These are phyloP conservation scores for Claviceps sp. DNA, from an alignment of 2,329 filamentous ascomycete species.

Conservation along the genomic window DNA sequence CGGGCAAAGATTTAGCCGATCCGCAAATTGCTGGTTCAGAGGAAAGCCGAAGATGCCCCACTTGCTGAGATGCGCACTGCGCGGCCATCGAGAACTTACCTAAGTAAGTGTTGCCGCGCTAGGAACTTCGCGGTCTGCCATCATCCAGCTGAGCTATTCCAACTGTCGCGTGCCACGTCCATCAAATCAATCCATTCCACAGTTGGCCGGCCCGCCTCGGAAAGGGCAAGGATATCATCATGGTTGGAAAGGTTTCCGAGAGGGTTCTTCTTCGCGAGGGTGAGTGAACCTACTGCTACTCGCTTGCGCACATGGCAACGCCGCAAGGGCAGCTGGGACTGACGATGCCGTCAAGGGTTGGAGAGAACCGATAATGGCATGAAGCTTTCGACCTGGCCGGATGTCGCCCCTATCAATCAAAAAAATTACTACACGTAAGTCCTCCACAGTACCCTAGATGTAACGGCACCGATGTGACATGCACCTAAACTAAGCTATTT, in stretches of 20 bases:
- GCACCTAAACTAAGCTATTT: conserved; percentile 7
- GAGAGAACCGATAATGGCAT: conserved; percentile 97
- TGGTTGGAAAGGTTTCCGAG: conserved; percentile 54
- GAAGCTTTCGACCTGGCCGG: conserved; percentile 88
- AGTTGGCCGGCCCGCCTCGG: neutral
- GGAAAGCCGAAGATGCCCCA: neutral
- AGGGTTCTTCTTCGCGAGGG: conserved; percentile 50
- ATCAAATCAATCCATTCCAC: neutral
- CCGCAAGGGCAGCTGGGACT: neutral
- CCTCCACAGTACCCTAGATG: neutral
- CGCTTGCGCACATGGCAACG: conserved; percentile 11
- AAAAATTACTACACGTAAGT: conserved; percentile 97
- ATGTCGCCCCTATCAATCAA: conserved; percentile 88
- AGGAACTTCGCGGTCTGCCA: conserved; percentile 2
- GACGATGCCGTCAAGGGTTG: conserved; percentile 46
- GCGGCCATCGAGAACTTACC: too few relatives aligned
- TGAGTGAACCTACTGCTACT: conserved; percentile 18
- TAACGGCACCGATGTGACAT: neutral
- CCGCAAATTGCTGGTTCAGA: neutral
- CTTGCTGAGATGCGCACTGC: neutral
- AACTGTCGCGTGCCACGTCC: neutral
- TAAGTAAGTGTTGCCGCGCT: neutral
- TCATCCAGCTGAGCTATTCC: neutral
- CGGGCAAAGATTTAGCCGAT: neutral
- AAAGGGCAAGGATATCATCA: conserved; percentile 16